Base-by-base conservation (phyloP, 2,329 filamentous ascomycete genomes). In the Sporothrix pallida region DNA sequence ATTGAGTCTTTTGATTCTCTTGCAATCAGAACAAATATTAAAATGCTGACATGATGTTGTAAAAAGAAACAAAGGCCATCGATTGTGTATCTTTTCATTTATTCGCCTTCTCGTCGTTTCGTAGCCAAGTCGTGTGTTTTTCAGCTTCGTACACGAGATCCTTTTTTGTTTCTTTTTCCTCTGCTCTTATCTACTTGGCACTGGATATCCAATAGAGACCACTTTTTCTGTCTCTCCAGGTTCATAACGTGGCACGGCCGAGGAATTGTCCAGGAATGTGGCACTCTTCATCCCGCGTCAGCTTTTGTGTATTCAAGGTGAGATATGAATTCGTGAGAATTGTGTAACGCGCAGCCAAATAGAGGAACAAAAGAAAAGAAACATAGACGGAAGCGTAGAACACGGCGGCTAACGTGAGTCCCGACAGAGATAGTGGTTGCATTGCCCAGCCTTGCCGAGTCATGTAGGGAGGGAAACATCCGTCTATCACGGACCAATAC, bases 101-200 rank as follows among this genome's bases (percentile, higher is more conserved):
- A 26, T 26, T 26, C 23, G 23, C 23, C 23, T 26, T 26, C 23
- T 26, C 23, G 1, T 3, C 23, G 23, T 37, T 37, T 60, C 5
- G 13, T 37, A 1, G 9, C 5, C 50, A 70, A 46, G 44, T 71
- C 31, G 42, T 52, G 42, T 63, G 10, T 52, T 23, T 56, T 48
- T 50, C 17, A 72, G 17, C 42, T 44, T 72, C 50, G 58, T 72
- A n/a, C 13, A 17, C 15, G 5, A 2, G 15, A 56, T 42, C 10
- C 17, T 44, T 12, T 56, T 10, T 26, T 12, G 26, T 60, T 17
- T 31, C 50, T 31, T 31, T 44, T 52, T 50, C 17, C 20, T 10
- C 15, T 23, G 1, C 20, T 48, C 65, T 73, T 73, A 73, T 73
- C 72, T 70, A 52, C 72, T 73, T 73, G 56, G 72, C 72, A 70